These are phyloP conservation scores for Cryptococcus depauperatus DNA, from an alignment of 1,284 basidiomycete genomes.

Conservation along the genomic window DNA sequence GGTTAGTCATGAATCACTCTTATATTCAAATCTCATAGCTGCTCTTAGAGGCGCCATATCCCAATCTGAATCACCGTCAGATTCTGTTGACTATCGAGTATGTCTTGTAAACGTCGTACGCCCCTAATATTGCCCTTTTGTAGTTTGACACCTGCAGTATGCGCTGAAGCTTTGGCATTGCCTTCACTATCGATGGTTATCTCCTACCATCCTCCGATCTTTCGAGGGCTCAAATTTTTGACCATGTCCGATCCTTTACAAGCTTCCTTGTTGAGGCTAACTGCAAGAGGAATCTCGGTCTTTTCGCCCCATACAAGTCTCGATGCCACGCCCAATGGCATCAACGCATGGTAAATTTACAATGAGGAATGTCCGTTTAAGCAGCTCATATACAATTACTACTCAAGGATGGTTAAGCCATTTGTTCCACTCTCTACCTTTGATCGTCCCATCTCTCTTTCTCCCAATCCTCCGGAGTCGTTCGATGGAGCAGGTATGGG, in stretches of 20 bases:
- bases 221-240: slow-evolving; percentile 67
- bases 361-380: not conserved
- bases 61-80: slow-evolving; percentile 53
- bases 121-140: not conserved
- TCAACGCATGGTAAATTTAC: slow-evolving; percentile 62
- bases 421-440: slow-evolving; percentile 23
- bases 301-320: slow-evolving; percentile 82
- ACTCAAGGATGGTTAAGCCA: slow-evolving; percentile 35
- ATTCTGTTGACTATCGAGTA: slow-evolving; percentile 81
- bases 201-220: slow-evolving; percentile 85
- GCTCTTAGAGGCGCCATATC: slow-evolving; percentile 60
- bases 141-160: slow-evolving; percentile 70
- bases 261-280: slow-evolving; percentile 66
- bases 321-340: slow-evolving; percentile 70
- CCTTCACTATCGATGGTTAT: slow-evolving; percentile 59
- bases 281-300: slow-evolving; percentile 71
- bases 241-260: slow-evolving; percentile 74
- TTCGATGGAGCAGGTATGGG: slow-evolving; percentile 56
- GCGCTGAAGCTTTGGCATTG: slow-evolving; percentile 61
- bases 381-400: not conserved
- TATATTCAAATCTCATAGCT: not conserved
- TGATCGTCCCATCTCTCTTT: slow-evolving; percentile 19
- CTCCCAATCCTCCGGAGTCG: slow-evolving; percentile 16
- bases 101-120: slow-evolving; percentile 25
- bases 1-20: slow-evolving; percentile 47